These are phyloP conservation scores for Talaromyces sp. DNA, from an alignment of 2,329 filamentous ascomycete genomes.

Conservation along the genomic window DNA sequence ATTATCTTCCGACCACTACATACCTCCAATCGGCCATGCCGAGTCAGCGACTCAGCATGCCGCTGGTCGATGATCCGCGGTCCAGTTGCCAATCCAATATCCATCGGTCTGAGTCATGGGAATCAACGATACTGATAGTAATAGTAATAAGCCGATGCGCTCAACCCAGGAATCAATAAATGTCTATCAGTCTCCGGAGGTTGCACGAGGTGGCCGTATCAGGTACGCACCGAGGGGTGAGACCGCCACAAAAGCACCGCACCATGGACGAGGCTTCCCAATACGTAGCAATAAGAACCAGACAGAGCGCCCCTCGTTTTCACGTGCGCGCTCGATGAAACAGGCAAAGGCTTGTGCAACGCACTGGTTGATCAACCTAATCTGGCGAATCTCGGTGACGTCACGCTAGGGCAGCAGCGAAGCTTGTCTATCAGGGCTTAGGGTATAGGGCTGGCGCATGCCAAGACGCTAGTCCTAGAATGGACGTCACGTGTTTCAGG, in stretches of 20 bases:
- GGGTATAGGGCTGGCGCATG: constrained; percentile 6
- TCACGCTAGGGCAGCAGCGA: background rate
- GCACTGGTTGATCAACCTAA: background rate
- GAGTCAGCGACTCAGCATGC: background rate
- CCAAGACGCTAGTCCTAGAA: background rate
- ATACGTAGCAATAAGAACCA: background rate
- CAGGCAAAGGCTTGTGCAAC: background rate
- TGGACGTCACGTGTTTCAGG: background rate
- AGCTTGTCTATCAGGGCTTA: constrained; percentile 4
- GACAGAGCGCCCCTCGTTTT: background rate
- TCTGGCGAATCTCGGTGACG: background rate
- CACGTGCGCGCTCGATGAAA: background rate
- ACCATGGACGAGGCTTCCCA: background rate
- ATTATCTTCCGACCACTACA: background rate
- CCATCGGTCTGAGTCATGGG: background rate
- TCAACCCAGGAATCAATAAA: background rate
- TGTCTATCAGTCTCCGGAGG: too few relatives aligned
- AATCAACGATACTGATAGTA: background rate
- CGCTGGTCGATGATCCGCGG: too few relatives aligned
- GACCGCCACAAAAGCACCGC: background rate
- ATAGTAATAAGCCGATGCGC: background rate
- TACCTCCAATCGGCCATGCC: background rate
- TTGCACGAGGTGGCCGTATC: background rate
- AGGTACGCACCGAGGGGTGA: background rate
- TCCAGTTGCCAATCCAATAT: background rate